Conservation (phyloP, 2,329 filamentous ascomycete species). For the Trichoderma sp. region DNA sequence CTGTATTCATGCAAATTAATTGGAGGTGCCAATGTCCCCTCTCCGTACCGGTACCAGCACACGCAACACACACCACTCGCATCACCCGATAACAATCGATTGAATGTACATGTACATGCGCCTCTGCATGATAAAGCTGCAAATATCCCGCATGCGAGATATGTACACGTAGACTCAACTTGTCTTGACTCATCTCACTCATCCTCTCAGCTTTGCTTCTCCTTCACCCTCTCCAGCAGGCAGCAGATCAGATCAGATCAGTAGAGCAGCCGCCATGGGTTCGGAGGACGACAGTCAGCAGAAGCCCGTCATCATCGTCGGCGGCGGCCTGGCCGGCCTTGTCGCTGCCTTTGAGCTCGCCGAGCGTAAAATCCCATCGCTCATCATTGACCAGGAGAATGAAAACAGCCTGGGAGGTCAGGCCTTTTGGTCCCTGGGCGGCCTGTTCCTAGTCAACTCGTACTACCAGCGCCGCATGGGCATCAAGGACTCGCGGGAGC, state of each 20-base stretch:
- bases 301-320: slow-evolving; percentile 55
- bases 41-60: not conserved
- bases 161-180: not conserved
- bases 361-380: slow-evolving; percentile 48
- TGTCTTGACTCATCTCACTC: not conserved
- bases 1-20: no score
- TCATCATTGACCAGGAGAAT: slow-evolving; percentile 62
- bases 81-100: slow-evolving; percentile 13
- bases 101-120: not conserved
- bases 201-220: not conserved
- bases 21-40: not conserved
- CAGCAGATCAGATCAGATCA: no score
- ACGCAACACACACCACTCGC: not conserved
- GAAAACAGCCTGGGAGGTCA: slow-evolving; percentile 59
- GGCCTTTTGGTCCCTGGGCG: slow-evolving; percentile 65
- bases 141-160: slow-evolving; percentile 13
- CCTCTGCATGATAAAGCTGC: slow-evolving; percentile 6
- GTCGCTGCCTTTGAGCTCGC: slow-evolving; percentile 60
- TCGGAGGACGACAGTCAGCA: slow-evolving; percentile 10
- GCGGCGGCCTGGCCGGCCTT: slow-evolving; percentile 59
- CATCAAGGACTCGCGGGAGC: slow-evolving; percentile 57
- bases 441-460: slow-evolving; percentile 61
- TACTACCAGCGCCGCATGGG: slow-evolving; percentile 57
- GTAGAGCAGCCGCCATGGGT: slow-evolving; percentile 24
- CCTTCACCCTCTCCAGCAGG: not conserved